Evolutionary conservation across 2,329 filamentous ascomycete species (phyloP).

Genomic region (Talaromyces sp.): DNA sequence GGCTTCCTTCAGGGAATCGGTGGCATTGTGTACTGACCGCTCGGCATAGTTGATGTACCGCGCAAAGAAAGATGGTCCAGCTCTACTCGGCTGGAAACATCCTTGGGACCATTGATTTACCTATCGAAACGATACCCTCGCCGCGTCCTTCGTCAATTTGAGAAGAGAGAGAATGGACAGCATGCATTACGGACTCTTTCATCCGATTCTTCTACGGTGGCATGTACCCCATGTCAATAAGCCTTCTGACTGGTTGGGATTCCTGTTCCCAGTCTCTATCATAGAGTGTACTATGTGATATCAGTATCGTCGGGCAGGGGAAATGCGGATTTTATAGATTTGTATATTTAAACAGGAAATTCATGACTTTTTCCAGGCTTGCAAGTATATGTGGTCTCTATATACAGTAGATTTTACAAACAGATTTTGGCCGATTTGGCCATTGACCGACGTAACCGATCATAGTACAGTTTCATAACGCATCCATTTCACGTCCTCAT

Average conservation of each 20-base stretch:
- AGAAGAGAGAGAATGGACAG: not conserved
- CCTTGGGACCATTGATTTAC: slow-evolving; percentile 80
- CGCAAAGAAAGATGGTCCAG: slow-evolving; percentile 93
- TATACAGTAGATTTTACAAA: not conserved
- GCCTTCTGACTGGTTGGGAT: not conserved
- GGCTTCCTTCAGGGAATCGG: not conserved
- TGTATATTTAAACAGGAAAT: slow-evolving; percentile 5
- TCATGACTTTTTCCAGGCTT: slow-evolving; percentile 1
- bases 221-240: not conserved
- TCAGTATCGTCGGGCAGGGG: not conserved
- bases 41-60: slow-evolving; percentile 82
- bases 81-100: slow-evolving; percentile 88
- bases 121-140: slow-evolving; percentile 5
- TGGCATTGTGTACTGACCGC: not conserved
- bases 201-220: not conserved
- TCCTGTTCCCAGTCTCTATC: not conserved
- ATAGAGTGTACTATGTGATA: slow-evolving; percentile 3
- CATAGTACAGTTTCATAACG: not conserved
- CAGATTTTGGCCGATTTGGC: not conserved
- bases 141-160: not conserved
- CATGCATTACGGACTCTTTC: not conserved
- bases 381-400: not conserved
- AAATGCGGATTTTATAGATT: not conserved
- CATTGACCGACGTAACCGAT: not conserved
- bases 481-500: slow-evolving; percentile 55